A percentile compares a stretch with the other conserved stretches of the same genome.
These are phyloP conservation scores for Ogataea kodamae DNA, from an alignment of 805 yeast species.

Conservation along the genomic window DNA sequence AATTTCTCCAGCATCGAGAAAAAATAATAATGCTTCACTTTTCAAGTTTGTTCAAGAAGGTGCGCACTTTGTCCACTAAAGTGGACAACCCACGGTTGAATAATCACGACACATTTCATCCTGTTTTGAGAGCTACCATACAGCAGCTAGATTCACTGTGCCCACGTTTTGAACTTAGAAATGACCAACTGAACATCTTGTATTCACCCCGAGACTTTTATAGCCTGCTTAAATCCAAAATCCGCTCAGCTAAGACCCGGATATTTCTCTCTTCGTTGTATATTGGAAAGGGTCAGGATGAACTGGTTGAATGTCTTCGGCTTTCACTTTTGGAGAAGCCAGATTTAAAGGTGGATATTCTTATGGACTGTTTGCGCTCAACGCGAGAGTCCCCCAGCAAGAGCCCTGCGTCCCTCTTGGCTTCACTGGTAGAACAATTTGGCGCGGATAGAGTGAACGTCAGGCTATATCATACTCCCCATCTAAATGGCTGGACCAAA, in stretches of 20 bases:
- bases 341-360: conserved; percentile 61
- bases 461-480: conserved; percentile 88
- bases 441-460: conserved; percentile 69
- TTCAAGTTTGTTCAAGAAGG: conserved; percentile 13
- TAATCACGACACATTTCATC: conserved; percentile 28
- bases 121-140: conserved; percentile 28
- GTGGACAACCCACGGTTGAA: conserved; percentile 27
- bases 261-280: conserved; percentile 83
- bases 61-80: conserved; percentile 23
- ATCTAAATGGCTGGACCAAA: conserved; percentile 64
- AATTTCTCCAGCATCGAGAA: conserved; percentile 2
- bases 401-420: conserved; percentile 74
- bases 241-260: conserved; percentile 55
- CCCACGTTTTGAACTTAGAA: conserved; percentile 60
- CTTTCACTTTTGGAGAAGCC: conserved; percentile 58
- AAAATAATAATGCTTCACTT: conserved; percentile 4
- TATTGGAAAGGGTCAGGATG: conserved; percentile 78
- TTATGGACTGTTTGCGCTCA: conserved; percentile 86
- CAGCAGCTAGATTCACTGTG: conserved; percentile 58
- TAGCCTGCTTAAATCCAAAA: conserved; percentile 55
- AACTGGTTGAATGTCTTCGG: conserved; percentile 60
- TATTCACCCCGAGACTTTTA: conserved; percentile 74
- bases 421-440: conserved; percentile 59
- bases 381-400: conserved; percentile 85
- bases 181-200: conserved; percentile 58